Evolutionary conservation across 108 stramenopile species (phyloP).

Genomic region (Pseudonitzschia multistriata): DNA sequence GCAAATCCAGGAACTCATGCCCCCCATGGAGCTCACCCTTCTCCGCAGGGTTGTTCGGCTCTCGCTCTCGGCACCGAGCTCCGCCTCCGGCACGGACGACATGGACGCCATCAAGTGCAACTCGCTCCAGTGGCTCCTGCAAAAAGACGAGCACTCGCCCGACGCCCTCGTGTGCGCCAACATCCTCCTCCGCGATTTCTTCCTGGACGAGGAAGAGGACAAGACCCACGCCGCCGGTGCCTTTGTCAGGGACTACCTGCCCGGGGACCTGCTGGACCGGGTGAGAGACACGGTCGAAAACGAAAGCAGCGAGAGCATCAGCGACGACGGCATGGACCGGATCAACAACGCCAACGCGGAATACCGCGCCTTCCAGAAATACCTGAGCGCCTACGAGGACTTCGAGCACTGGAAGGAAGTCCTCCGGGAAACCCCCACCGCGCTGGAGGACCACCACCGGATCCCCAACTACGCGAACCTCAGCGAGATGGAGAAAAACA

Average conservation of each 20-base stretch:
- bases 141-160: slow-evolving; percentile 43
- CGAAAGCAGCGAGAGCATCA: not conserved
- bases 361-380: slow-evolving; percentile 31
- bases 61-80: slow-evolving; percentile 7
- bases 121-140: slow-evolving; percentile 68
- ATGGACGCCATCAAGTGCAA: slow-evolving; percentile 28
- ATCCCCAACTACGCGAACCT: slow-evolving; percentile 6
- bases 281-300: slow-evolving; percentile 1
- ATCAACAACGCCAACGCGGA: slow-evolving; percentile 34
- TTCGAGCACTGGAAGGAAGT: slow-evolving; percentile 40
- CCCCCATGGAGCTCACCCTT: slow-evolving; percentile 29
- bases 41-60: slow-evolving; percentile 52
- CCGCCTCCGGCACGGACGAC: not conserved
- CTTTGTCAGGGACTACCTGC: slow-evolving; percentile 39
- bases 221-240: slow-evolving; percentile 31
- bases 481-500: slow-evolving; percentile 42
- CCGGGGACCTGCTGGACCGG: slow-evolving; percentile 22
- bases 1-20: slow-evolving; percentile 60
- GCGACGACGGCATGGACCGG: slow-evolving; percentile 4
- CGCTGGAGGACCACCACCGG: slow-evolving; percentile 10
- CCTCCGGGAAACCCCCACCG: slow-evolving; percentile 16
- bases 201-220: slow-evolving; percentile 43
- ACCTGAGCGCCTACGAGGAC: slow-evolving; percentile 41
- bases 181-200: slow-evolving; percentile 59
- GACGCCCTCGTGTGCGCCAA: slow-evolving; percentile 78